phyloP scores from a whole-genome alignment of 768 basidiomycete species.

The Mycena latifolia region DNA sequence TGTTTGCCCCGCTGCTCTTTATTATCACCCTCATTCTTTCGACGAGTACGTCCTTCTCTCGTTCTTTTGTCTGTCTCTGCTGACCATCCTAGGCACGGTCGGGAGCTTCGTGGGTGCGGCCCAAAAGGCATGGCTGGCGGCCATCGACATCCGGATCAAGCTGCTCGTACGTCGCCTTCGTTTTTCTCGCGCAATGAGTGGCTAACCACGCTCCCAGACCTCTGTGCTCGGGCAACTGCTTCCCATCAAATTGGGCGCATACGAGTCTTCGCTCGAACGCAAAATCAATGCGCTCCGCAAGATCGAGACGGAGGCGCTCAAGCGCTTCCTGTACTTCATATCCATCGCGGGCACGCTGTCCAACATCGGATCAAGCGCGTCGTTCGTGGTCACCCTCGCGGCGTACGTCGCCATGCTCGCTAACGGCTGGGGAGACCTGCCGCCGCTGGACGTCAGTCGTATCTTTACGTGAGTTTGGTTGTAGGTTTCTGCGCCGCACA shows the following conservation, averaged over 20 bases:
- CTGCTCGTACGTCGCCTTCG: constrained; percentile 11
- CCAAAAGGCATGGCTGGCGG: constrained; percentile 23
- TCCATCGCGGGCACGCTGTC: constrained; percentile 5
- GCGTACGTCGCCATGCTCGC: constrained; percentile 17
- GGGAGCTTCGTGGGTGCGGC: constrained; percentile 17
- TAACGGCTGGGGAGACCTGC: constrained; percentile 13
- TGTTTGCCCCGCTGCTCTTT: constrained; percentile 9
- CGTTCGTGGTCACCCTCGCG: constrained; percentile 23
- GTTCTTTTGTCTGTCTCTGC: too few relatives aligned
- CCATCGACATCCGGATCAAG: constrained; percentile 25
- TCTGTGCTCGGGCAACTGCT: constrained; percentile 28
- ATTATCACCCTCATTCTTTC: too few relatives aligned
- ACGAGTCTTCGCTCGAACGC: constrained; percentile 2
- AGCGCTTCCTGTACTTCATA: constrained; percentile 10
- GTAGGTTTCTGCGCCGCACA: not conserved
- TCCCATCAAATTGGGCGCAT: constrained; percentile 28
- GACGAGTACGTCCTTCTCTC: too few relatives aligned
- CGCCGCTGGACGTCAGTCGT: constrained; percentile 24
- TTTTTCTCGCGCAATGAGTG: not conserved
- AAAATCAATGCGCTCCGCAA: constrained; percentile 22
- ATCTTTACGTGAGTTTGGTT: constrained; percentile 16
- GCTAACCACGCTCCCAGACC: not conserved
- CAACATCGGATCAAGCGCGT: constrained; percentile 14
- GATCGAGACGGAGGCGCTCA: constrained; percentile 17
- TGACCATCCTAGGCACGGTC: constrained; percentile 6